Base-by-base conservation (phyloP, 768 basidiomycete genomes). In the Suillus plorans region DNA sequence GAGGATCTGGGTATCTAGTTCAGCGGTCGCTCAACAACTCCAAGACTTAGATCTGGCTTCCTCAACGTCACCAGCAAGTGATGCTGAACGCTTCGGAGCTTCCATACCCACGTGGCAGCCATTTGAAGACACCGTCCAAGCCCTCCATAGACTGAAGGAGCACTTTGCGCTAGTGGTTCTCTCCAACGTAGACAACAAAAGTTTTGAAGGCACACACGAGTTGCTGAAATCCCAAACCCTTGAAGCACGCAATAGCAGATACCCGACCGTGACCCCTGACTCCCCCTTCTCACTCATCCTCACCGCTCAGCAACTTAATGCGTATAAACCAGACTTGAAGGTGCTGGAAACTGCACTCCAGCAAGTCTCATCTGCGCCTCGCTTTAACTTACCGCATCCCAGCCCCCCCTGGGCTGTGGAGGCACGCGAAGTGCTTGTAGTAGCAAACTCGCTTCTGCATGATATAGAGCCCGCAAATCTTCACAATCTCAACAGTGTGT, bases 221-320 rank as follows among this genome's bases (percentile, higher is more conserved):
- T 80, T 80, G 58, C 84, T 92, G 47, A 68, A 68, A 65, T 58
- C 62, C 36, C n/a, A 56, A 0, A 18, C 22, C 5, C 10, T 31
- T 31, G 59, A 59, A 62, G 53, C 67, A 55, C 64, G 63, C 18
- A 66, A 63, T 8, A 69, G 72, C 16, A 74, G 62, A 79, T 81
- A 83, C 62, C 84, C 76, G 0, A 80, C 82, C 31, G 70, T 75
- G 42, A 79, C 78, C 0, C 73, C 78, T 5, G 72, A 73, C 37
- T 89, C 89, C 31, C 82, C 86, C 1, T 92, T 92, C 74, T 83
- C 85, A 34, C 80, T 86, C 60, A 78, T 90, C 62, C 77, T 89
- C 69, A 92, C 90, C 9, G 90, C 91, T 6, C 85, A 92, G 72
- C 89, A 90, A 67, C 82, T 85, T 5, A 84, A 85, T n/a, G 85